Base-by-base conservation (phyloP, 2,329 filamentous ascomycete species). In the Tympanopsis confertula region DNA sequence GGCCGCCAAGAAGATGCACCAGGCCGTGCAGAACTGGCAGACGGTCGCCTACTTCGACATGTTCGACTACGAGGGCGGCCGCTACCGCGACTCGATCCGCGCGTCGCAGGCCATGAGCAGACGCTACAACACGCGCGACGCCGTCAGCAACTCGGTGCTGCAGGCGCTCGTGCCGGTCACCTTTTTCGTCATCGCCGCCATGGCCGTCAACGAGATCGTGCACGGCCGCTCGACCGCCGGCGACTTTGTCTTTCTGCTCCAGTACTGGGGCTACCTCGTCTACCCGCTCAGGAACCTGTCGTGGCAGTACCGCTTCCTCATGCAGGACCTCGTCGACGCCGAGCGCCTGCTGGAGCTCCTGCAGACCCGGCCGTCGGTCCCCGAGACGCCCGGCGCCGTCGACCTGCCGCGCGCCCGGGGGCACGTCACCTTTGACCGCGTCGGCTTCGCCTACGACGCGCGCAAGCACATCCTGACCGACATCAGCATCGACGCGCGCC, bases 191-290 rank as follows among this genome's bases (percentile, higher is more conserved):
- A 65, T 50, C 51, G 72, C 37, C 59, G 22, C n/a, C 22, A 7
- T 77, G 13, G 73, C 70, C 3, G 63, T 69, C 5, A 65, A 68
- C 40, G 63, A 71, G 43, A 68, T 78, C 22, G 56, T 63, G 0
- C 57, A 59, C 26, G 67, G 67, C 1, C 50, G 53, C 5, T 65
- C 64, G 33, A 61, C 68, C 0, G 59, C 78, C 12, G 77, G 77
- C 29, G 69, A 68, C 41, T 78, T 85, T 42, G 71, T 83, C 4
- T 76, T 77, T 14, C 55, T 85, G 19, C 60, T 80, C 13, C 67
- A 71, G 22, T 84, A 82, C 53, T 85, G 79, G 79, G 55, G 58
- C 5, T 47, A 48, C 13, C 44, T 48, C 54, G 66, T 52, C 42
- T 72, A 43, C 37, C 58, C 58, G 1, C 45, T 63, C 49, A 49